phyloP scores from a whole-genome alignment of 2,329 filamentous ascomycete species.

The Endocalyx cinctus region DNA sequence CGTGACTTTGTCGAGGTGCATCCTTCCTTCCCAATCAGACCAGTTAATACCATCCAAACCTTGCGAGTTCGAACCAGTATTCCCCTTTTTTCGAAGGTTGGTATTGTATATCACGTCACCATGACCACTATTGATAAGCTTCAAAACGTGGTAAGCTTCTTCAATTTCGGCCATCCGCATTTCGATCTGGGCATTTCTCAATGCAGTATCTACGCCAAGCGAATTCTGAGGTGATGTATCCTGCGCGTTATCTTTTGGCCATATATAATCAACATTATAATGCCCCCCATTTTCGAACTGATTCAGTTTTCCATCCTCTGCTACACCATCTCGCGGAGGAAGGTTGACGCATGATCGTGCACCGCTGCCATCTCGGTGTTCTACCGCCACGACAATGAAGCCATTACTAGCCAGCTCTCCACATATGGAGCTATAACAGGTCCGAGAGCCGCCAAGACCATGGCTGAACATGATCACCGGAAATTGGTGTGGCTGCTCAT shows the following conservation, averaged over 20 bases:
- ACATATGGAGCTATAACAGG: constrained; percentile 58
- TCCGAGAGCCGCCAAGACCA: constrained; percentile 59
- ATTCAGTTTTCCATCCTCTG: constrained; percentile 23
- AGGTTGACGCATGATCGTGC: constrained; percentile 59
- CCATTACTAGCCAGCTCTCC: constrained; percentile 64
- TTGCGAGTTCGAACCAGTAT: constrained; percentile 52
- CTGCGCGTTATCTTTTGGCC: constrained; percentile 49
- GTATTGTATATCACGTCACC: constrained; percentile 44
- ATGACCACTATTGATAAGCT: constrained; percentile 49
- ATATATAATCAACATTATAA: constrained; percentile 58
- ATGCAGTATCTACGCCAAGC: constrained; percentile 54
- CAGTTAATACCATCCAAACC: constrained; percentile 54
- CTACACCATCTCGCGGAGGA: constrained; percentile 32
- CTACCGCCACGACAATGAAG: constrained; percentile 59
- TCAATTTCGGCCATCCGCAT: constrained; percentile 61
- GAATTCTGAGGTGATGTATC: constrained; percentile 52
- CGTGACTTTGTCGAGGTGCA: constrained; percentile 54
- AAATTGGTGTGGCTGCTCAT: constrained; percentile 42
- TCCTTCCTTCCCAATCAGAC: constrained; percentile 50
- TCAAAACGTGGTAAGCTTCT: constrained; percentile 54
- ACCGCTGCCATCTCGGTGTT: constrained; percentile 62
- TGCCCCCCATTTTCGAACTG: constrained; percentile 33
- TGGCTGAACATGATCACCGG: constrained; percentile 64
- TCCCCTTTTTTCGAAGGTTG: constrained; percentile 55
- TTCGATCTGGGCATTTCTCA: constrained; percentile 58